A percentile compares a stretch with the other conserved stretches of the same genome.
These are phyloP conservation scores for Solanum pennellii DNA, from an alignment of 257 asterid species.

Conservation along the genomic window DNA sequence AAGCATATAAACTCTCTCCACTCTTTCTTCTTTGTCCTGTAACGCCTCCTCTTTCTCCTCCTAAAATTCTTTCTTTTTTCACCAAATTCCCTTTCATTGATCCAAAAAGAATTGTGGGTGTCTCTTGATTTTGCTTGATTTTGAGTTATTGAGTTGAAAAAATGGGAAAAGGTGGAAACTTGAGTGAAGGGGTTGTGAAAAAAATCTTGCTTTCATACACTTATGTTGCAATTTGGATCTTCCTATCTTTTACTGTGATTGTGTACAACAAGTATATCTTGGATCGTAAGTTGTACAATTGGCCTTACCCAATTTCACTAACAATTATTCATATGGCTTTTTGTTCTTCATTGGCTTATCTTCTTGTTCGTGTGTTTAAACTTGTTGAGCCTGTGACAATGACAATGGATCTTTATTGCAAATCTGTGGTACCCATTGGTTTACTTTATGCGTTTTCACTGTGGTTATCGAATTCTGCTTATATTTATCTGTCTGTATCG, in stretches of 20 bases:
- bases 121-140: not conserved
- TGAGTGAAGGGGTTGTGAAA: conserved; percentile 45
- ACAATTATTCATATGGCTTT: conserved; percentile 65
- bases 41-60: not conserved
- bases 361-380: conserved; percentile 40
- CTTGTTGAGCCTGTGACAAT: conserved; percentile 55
- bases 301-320: conserved; percentile 71
- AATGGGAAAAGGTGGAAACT: conserved; percentile 53
- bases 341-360: conserved; percentile 50
- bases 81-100: not conserved
- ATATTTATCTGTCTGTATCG: conserved; percentile 55
- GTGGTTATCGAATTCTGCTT: conserved; percentile 65
- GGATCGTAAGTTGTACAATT: conserved; percentile 62
- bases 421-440: conserved; percentile 62
- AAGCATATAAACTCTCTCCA: not conserved
- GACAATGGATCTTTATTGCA: conserved; percentile 52
- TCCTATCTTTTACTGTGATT: conserved; percentile 57
- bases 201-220: conserved; percentile 57
- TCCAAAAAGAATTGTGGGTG: not conserved
- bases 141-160: not conserved
- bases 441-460: conserved; percentile 42
- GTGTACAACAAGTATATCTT: conserved; percentile 66
- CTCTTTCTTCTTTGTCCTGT: not conserved
- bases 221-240: conserved; percentile 53
- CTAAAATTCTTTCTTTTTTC: not conserved